These are phyloP conservation scores for Hibiscus trionum DNA, from an alignment of 345 rosid species.

Conservation along the genomic window DNA sequence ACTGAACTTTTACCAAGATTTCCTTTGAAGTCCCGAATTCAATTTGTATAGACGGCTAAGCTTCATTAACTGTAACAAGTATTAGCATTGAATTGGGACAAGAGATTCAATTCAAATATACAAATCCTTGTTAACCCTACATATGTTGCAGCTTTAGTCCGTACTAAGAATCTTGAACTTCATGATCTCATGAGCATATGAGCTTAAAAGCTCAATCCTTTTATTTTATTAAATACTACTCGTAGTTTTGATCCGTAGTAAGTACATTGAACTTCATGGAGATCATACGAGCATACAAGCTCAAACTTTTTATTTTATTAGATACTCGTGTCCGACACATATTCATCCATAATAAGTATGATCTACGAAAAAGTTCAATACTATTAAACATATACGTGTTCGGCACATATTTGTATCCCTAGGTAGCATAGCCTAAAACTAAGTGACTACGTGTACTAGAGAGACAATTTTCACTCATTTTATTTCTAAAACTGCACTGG, in stretches of 20 bases:
- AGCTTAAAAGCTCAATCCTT: neutral
- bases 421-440: neutral
- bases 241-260: neutral
- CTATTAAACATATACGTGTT: neutral
- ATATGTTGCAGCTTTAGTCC: too few species aligned
- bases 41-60: too few species aligned
- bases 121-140: too few species aligned
- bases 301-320: too few species aligned
- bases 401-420: neutral
- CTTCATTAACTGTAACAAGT: too few species aligned
- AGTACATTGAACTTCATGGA: neutral
- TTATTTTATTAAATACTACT: too few species aligned
- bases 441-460: neutral
- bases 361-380: neutral
- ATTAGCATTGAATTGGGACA: too few species aligned
- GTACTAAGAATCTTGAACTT: too few species aligned
- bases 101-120: too few species aligned
- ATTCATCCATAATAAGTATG: neutral
- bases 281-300: neutral
- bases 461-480: neutral
- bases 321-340: neutral
- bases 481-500: slow-evolving; percentile 21
- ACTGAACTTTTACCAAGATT: too few species aligned
- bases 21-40: too few species aligned
- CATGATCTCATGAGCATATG: too few species aligned